phyloP scores from a whole-genome alignment of 1,284 basidiomycete genomes.

The Naganishia sp. region DNA sequence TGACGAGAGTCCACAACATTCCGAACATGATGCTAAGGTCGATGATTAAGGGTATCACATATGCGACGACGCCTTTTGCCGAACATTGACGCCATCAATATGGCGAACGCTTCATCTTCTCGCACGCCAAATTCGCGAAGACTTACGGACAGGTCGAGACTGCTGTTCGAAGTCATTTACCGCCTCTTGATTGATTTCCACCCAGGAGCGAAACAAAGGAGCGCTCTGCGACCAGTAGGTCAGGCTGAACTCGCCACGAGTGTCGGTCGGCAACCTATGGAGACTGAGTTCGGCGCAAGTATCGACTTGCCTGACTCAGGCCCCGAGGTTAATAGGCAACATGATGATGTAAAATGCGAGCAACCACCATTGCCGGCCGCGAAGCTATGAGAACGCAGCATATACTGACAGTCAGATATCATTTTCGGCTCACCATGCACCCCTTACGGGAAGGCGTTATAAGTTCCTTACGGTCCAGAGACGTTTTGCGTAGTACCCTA shows the following conservation, averaged over 20 bases:
- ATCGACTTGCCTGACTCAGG: slow-evolving; percentile 12
- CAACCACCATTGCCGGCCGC: slow-evolving; percentile 12
- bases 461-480: slow-evolving; percentile 6
- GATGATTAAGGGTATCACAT: slow-evolving; percentile 6
- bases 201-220: slow-evolving; percentile 7
- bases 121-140: neutral
- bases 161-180: slow-evolving; percentile 11
- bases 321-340: slow-evolving; percentile 5
- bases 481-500: slow-evolving; percentile 15
- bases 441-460: neutral
- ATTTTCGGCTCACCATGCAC: no score
- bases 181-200: slow-evolving; percentile 1
- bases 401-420: neutral
- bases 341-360: slow-evolving; percentile 7
- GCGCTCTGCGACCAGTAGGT: slow-evolving; percentile 8
- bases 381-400: neutral
- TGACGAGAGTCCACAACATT: slow-evolving; percentile 6
- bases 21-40: slow-evolving; percentile 25
- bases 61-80: slow-evolving; percentile 10
- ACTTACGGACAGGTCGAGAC: slow-evolving; percentile 15
- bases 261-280: no score
- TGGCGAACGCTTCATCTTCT: no score
- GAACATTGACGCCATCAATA: no score
- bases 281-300: neutral
- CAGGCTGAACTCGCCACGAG: neutral